Base-by-base conservation (phyloP, 1,284 basidiomycete genomes). In the Schizopora paradoxa region DNA sequence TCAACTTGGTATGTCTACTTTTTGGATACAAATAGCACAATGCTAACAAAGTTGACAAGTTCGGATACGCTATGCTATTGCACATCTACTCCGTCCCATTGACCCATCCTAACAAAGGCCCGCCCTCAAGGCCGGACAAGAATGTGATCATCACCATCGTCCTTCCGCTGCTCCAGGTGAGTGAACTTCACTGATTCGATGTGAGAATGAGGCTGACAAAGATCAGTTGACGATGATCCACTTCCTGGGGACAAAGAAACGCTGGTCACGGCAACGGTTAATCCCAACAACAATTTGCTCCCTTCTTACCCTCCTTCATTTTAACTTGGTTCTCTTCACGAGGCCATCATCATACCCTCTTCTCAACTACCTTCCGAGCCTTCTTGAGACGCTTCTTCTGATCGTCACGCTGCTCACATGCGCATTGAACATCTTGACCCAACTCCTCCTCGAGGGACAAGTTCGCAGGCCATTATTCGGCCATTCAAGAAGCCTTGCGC, bases 11-110 rank as follows among this genome's bases (percentile, higher is more conserved):
- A 54, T 41, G 75, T 65, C 47, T 49, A 43, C 32, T 47, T 41
- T 26, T 14, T 26, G 10, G 2, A 16, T 43, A 16, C 51, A n/a
- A 38, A 25, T 27, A 19, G 36, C 41, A 43, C 32, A 21, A 32
- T 28, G 36, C 18, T n/a, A 45, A 47, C 28, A 31, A 35, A 25
- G 43, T 18, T 16, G 18, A 29, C 3, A 47, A 86, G 84, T 76
- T 85, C 52, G 81, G 82, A 27, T 87, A 86, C 54, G 76, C 82
- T 0, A 86, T 86, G 61, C 67, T 84, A 32, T 61, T 87, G 13
- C 80, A 86, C 53, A 72, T 85, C 6, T 86, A 86, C 62, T 77
- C 82, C 0, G 77, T 78, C 1, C 78, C 82, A 0, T 58, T 76
- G 22, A 74, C 77, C 6, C 78, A 84, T 55, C 59, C 64, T 10